phyloP scores from a whole-genome alignment of 163 green algal genomes.

The Prototheca cutis region DNA sequence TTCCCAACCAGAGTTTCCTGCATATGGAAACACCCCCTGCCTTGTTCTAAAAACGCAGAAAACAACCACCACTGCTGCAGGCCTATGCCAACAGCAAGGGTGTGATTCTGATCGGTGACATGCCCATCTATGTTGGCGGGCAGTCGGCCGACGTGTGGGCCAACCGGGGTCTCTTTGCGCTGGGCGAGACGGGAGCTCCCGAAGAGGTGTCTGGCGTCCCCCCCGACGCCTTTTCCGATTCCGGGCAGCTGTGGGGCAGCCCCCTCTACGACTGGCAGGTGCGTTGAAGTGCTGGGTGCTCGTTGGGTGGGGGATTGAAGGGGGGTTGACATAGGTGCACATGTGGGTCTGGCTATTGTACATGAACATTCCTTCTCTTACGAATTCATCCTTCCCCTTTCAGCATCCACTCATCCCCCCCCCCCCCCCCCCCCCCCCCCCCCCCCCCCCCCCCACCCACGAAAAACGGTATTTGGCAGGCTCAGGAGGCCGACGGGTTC shows the following conservation, averaged over 20 bases:
- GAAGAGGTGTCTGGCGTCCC: conserved; percentile 75
- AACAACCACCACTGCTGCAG: conserved; percentile 18
- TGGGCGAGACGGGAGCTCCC: conserved; percentile 42
- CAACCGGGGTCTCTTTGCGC: conserved; percentile 82
- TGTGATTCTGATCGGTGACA: conserved; percentile 90
- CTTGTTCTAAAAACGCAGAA: too few relatives aligned
- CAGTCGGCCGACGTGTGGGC: conserved; percentile 91
- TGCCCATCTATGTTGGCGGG: conserved; percentile 98
- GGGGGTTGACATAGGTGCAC: too few relatives aligned
- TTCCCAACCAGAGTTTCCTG: too few relatives aligned
- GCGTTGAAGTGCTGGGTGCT: too few relatives aligned
- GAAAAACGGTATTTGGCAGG: conserved; percentile 5
- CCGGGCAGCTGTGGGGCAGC: conserved; percentile 91
- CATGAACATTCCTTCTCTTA: too few relatives aligned
- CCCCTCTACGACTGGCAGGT: conserved; percentile 85
- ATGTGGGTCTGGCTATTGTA: too few relatives aligned
- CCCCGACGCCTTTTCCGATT: conserved; percentile 88
- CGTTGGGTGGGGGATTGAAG: too few relatives aligned
- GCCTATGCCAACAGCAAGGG: conserved; percentile 75
- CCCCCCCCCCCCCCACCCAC: neutral
- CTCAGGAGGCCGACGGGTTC: conserved; percentile 68
- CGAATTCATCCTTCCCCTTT: too few relatives aligned
- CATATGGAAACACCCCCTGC: neutral
- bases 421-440: neutral
- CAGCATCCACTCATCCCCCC: too few relatives aligned